A percentile compares a stretch with the other conserved stretches of the same genome.
Conservation (phyloP, 805 yeast species). For the Starmerella stellata region DNA sequence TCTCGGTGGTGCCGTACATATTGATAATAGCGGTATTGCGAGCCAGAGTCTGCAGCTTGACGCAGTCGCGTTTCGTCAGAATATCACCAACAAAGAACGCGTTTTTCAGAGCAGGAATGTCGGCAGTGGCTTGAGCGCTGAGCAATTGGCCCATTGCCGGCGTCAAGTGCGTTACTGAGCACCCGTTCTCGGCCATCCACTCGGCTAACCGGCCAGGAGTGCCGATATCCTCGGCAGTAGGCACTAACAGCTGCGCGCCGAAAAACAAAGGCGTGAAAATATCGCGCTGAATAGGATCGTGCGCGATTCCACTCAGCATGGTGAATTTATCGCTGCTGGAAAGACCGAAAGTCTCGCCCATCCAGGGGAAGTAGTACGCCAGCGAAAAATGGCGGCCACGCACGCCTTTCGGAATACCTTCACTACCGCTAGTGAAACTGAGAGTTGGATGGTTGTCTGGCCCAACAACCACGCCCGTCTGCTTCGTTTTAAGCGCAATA, state of each 20-base stretch:
- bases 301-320: conserved; percentile 97
- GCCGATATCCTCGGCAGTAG: conserved; percentile 94
- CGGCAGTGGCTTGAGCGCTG: conserved; percentile 84
- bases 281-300: conserved; percentile 97
- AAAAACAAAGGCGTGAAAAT: conserved; percentile 94
- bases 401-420: conserved; percentile 97
- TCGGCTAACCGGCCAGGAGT: conserved; percentile 95
- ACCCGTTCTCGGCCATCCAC: conserved; percentile 85
- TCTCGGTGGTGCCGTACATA: conserved; percentile 99
- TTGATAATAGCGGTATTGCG: conserved; percentile 77
- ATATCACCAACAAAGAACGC: conserved; percentile 98
- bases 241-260: conserved; percentile 85
- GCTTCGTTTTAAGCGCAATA: conserved; percentile 36
- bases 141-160: conserved; percentile 98
- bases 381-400: conserved; percentile 92
- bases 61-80: conserved; percentile 89
- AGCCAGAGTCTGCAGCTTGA: conserved; percentile 80
- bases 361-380: conserved; percentile 98
- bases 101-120: conserved; percentile 72
- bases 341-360: conserved; percentile 70
- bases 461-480: conserved; percentile 80
- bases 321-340: conserved; percentile 75
- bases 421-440: conserved; percentile 93
- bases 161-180: conserved; percentile 91
- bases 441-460: conserved; percentile 96